A percentile compares a stretch with the other conserved stretches of the same genome.
Evolutionary conservation across 1,139 yeast species (phyloP).

Genomic region (Taphrina deformans): DNA sequence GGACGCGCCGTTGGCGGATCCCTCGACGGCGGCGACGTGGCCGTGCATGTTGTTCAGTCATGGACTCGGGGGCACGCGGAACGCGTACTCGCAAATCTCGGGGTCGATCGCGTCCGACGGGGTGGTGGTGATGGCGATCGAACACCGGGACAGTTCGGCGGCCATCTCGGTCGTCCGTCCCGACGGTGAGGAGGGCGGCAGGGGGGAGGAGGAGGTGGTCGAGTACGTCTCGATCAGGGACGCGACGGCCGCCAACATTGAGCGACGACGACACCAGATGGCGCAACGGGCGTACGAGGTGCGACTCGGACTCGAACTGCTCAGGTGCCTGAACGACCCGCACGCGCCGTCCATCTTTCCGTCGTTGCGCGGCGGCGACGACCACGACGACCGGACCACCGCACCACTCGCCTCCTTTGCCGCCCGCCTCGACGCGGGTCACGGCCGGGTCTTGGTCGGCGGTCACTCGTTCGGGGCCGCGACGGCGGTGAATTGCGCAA

Average conservation of each 20-base stretch:
- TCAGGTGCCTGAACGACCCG: slow-evolving; percentile 20
- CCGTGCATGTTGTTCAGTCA: slow-evolving; percentile 40
- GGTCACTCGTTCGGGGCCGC: slow-evolving; percentile 42
- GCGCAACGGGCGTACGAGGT: slow-evolving; percentile 39
- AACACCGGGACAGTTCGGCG: slow-evolving; percentile 40
- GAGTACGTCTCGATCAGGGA: slow-evolving; percentile 34
- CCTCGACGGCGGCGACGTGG: slow-evolving; percentile 36
- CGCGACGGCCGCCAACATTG: slow-evolving; percentile 37
- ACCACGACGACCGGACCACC: too few relatives aligned
- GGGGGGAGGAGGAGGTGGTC: slow-evolving; percentile 24
- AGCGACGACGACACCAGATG: slow-evolving; percentile 39
- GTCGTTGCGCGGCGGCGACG: not conserved
- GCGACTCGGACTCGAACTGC: slow-evolving; percentile 35
- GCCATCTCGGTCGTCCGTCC: slow-evolving; percentile 36
- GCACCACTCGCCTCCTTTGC: not conserved
- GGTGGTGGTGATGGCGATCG: slow-evolving; percentile 39
- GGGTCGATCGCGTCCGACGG: slow-evolving; percentile 41
- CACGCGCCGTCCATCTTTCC: not conserved
- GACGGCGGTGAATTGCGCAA: slow-evolving; percentile 37
- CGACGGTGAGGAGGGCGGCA: slow-evolving; percentile 25
- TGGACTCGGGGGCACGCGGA: slow-evolving; percentile 41
- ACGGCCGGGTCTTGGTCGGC: slow-evolving; percentile 34
- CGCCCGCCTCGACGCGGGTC: not conserved
- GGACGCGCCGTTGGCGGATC: slow-evolving; percentile 25
- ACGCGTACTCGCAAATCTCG: slow-evolving; percentile 40